A percentile compares a stretch with the other conserved stretches of the same genome.
Evolutionary conservation across 1,284 basidiomycete genomes (phyloP).

Genomic region (Meira miltonrushii): DNA sequence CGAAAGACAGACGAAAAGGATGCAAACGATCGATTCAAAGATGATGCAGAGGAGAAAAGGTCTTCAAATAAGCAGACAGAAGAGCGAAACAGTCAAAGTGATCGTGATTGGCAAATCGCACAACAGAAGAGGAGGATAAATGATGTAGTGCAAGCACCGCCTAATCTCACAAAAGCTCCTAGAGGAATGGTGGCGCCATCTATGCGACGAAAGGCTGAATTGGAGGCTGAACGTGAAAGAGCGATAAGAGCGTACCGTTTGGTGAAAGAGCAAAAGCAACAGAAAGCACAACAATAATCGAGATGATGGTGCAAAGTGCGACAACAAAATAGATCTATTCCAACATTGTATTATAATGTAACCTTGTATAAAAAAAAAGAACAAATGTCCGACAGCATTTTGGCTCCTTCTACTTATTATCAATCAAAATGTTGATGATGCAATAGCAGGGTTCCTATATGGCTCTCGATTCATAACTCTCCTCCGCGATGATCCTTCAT

Average conservation of each 20-base stretch:
- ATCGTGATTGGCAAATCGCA: not conserved
- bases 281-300: not conserved
- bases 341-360: slow-evolving; percentile 3
- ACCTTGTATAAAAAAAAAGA: not conserved
- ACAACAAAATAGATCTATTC: not conserved
- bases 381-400: slow-evolving; percentile 33
- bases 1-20: not conserved
- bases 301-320: not conserved
- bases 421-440: slow-evolving; percentile 10
- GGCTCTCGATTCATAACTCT: slow-evolving; percentile 36
- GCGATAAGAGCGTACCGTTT: not conserved
- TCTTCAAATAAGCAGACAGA: not conserved
- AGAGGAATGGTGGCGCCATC: slow-evolving; percentile 29
- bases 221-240: not conserved
- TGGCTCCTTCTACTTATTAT: slow-evolving; percentile 26
- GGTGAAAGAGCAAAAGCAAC: not conserved
- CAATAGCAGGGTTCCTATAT: slow-evolving; percentile 29
- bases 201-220: slow-evolving; percentile 14
- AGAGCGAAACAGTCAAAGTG: not conserved
- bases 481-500: slow-evolving; percentile 27
- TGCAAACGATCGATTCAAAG: too few species aligned
- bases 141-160: slow-evolving; percentile 6
- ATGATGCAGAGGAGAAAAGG: not conserved
- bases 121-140: not conserved
- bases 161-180: slow-evolving; percentile 33